Base-by-base conservation (phyloP, 495 filamentous ascomycete species). In the Filosporella fistucella region DNA sequence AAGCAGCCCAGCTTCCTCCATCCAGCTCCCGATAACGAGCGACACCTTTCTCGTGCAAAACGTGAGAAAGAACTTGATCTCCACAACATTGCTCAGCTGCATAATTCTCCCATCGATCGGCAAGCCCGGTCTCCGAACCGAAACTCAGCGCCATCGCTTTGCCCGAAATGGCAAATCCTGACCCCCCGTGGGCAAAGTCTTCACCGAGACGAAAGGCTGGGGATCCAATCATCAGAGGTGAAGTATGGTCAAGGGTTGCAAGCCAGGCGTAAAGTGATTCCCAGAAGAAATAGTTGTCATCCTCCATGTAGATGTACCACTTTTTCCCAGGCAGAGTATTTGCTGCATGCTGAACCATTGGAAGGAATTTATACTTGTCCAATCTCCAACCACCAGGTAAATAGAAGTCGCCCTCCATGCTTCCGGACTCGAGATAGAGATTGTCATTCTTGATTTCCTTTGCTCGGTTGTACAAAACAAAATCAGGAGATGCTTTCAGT, bases 221-320 rank as follows among this genome's bases (percentile, higher is more conserved):
- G 2, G 24, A 30, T 9, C 41, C 41, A 16, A 44, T 20, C 41
- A 44, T 44, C 2, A 44, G 13, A 9, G 41, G 16, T 10, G 7
- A 17, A 4, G 41, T 44, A 17, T 44, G 41, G 17, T 44, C 41
- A 2, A 44, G n/a, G 12, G 41, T 44, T 44, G 41, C n/a, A 2
- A 44, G 25, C 41, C 41, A 44, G n/a, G 41, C 23, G 26, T 44
- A 33, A 6, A 32, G 18, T 9, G 14, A 12, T 8, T 4, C 4
- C n/a, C 59, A 62, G 51, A 57, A 57, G 2, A 39, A 45, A 13
- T 59, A 62, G 37, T 45, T 49, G 33, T 39, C 59, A 0, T 62
- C 58, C 26, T 52, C 53, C 37, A 41, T 41, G 37, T 41, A 41
- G 13, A 36, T 59, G 7, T 62, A 59, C 30, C 56, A 62, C 36